phyloP scores from a whole-genome alignment of 2,329 filamentous ascomycete genomes.

The Monosporascus sp. region DNA sequence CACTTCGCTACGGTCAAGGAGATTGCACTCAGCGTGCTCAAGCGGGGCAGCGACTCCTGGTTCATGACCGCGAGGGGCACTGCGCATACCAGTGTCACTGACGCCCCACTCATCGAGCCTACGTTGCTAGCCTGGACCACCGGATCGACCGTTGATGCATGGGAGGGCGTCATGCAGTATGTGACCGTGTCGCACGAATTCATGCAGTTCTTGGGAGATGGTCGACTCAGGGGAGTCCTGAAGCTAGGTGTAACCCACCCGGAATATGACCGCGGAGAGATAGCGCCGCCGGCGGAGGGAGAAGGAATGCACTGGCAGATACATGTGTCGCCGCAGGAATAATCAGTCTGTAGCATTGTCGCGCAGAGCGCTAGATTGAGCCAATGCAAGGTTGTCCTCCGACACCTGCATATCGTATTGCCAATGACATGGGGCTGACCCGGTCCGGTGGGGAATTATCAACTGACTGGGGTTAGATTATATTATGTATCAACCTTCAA shows the following conservation, averaged over 20 bases:
- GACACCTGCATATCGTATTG: too few species aligned
- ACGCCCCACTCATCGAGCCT: conserved; percentile 60
- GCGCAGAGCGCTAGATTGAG: too few species aligned
- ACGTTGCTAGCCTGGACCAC: conserved; percentile 56
- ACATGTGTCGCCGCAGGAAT: neutral
- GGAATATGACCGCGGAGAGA: conserved; percentile 25
- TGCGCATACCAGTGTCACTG: conserved; percentile 59
- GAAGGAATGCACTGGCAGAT: neutral
- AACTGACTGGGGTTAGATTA: too few species aligned
- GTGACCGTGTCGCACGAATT: conserved; percentile 55
- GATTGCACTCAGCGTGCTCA: conserved; percentile 42
- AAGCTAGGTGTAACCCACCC: conserved; percentile 28
- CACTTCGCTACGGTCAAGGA: conserved; percentile 60
- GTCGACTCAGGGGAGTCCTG: conserved; percentile 44
- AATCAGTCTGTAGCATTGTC: neutral
- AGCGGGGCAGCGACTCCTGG: conserved; percentile 41
- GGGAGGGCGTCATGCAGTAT: conserved; percentile 53
- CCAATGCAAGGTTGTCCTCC: too few species aligned
- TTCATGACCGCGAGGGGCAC: conserved; percentile 51
- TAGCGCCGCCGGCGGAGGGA: neutral
- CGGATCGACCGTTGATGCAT: conserved; percentile 51
- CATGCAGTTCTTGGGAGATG: conserved; percentile 39
- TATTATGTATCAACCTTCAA: too few species aligned
- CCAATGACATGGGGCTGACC: too few species aligned
- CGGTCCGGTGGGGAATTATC: too few species aligned